Base-by-base conservation (phyloP, 345 rosid species). In the Aethionema arabicum region DNA sequence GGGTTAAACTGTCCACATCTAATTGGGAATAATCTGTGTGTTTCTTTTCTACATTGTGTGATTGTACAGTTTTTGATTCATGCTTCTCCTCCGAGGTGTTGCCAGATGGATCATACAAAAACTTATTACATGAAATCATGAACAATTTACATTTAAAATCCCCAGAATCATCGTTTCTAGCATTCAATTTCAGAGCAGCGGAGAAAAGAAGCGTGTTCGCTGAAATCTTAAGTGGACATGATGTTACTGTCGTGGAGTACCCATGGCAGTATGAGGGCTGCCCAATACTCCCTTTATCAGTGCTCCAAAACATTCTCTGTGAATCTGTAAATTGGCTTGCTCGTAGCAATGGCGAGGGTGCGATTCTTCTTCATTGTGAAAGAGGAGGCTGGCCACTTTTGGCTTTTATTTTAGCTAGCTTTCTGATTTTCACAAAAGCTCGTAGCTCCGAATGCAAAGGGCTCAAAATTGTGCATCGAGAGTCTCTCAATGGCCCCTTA, bases 301-400 rank as follows among this genome's bases (percentile, higher is more conserved):
- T 89, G 78, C 73, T 92, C 57, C 97, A 92, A 52, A 95, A 92
- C 78, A 85, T 92, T 65, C 97, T 92, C 61, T 85, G 88, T 16
- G 81, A 82, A 11, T 85, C 84, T 59, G 99, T 83, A 78, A 82
- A 76, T 62, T 93, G 99, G 99, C 95, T 93, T 61, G 76, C 85
- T 11, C 76, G 68, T 33, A 85, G 83, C 67, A 81, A 79, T 68
- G 83, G 80, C 59, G 95, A 85, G 57, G 89, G 87, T 76, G 72
- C 90, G 16, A 63, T 93, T 66, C 96, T 93, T 39, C 76, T 90
- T 40, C 97, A 93, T 63, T 84, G 99, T 3, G 97, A 90, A 73
- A 87, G 99, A 80, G 99, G 99, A 32, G 97, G 91, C 37, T 90
- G 99, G 99, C 97, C 99, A 0, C 82, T 93, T 65, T 48, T 93